Evolutionary conservation across 2,329 filamentous ascomycete species (phyloP).

Genomic region (Aspergillus clavatus): DNA sequence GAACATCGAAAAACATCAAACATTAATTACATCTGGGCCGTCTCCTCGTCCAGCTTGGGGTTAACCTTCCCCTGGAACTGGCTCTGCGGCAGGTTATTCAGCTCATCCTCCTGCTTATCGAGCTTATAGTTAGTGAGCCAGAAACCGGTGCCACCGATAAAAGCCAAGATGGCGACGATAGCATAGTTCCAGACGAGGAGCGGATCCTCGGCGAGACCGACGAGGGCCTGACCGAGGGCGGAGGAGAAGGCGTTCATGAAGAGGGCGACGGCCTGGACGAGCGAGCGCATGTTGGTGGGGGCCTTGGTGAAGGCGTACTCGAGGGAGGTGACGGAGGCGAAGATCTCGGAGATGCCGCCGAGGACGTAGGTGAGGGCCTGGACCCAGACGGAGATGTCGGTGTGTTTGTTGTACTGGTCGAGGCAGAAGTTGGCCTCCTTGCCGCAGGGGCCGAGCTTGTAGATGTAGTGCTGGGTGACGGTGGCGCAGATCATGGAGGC

Average conservation of each 20-base stretch:
- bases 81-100: constrained; percentile 48
- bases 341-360: constrained; percentile 55
- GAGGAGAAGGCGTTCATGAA: constrained; percentile 67
- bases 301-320: constrained; percentile 76
- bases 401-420: constrained; percentile 40
- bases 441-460: constrained; percentile 59
- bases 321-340: constrained; percentile 57
- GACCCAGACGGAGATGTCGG: constrained; percentile 61
- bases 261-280: constrained; percentile 65
- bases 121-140: constrained; percentile 64
- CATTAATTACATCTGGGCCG: neutral
- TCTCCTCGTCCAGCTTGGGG: constrained; percentile 13
- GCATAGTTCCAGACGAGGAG: constrained; percentile 69
- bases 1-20: no score
- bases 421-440: constrained; percentile 49
- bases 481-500: constrained; percentile 48
- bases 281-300: constrained; percentile 72
- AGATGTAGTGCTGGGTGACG: constrained; percentile 50
- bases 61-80: constrained; percentile 6
- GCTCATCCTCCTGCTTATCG: constrained; percentile 62
- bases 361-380: constrained; percentile 49
- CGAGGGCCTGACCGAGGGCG: constrained; percentile 66
- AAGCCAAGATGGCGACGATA: constrained; percentile 57
- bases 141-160: constrained; percentile 59
- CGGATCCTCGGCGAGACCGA: constrained; percentile 58